Conservation (phyloP, 2,329 filamentous ascomycete species). For the Ophiognomonia clavigignenti-juglandacearum region DNA sequence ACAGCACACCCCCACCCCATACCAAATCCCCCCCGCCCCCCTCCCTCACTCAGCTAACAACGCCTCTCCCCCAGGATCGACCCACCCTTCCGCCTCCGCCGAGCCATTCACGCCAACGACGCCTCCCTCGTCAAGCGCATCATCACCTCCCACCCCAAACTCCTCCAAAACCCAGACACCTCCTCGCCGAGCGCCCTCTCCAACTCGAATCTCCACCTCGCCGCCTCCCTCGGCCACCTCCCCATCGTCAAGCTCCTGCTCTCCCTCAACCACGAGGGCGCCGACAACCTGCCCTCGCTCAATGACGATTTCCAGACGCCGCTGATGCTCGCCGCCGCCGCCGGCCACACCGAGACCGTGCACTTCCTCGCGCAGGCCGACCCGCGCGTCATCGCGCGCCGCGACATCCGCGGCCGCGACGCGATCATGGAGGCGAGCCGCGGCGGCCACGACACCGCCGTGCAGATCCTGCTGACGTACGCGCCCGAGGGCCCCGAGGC, state of each 20-base stretch:
- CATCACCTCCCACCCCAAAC: slow-evolving; percentile 63
- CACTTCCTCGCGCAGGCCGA: slow-evolving; percentile 61
- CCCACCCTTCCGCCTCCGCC: slow-evolving; percentile 69
- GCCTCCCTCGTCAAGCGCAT: slow-evolving; percentile 69
- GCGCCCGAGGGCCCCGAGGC: slow-evolving; percentile 48
- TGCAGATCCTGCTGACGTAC: slow-evolving; percentile 62
- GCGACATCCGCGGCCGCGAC: slow-evolving; percentile 65
- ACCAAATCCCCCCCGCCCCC: no score
- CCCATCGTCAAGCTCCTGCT: slow-evolving; percentile 67
- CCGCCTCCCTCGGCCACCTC: slow-evolving; percentile 66
- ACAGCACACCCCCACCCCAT: no score
- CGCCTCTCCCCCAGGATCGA: slow-evolving; percentile 58
- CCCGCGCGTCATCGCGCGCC: slow-evolving; percentile 59
- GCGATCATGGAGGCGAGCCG: slow-evolving; percentile 63
- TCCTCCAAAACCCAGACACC: slow-evolving; percentile 76
- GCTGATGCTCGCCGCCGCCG: slow-evolving; percentile 69
- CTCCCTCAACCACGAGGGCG: slow-evolving; percentile 64
- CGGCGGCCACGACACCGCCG: slow-evolving; percentile 57
- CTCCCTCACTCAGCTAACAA: background rate
- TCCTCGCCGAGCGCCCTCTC: slow-evolving; percentile 61
- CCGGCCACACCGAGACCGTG: slow-evolving; percentile 69
- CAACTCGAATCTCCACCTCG: slow-evolving; percentile 81
- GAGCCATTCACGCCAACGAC: slow-evolving; percentile 75
- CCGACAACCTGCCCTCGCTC: slow-evolving; percentile 63
- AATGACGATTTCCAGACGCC: slow-evolving; percentile 79